Percentiles rank a stretch among this genome's conserved stretches.
phyloP scores from a whole-genome alignment of 2,329 filamentous ascomycete genomes.

The Camillea tinctor region DNA sequence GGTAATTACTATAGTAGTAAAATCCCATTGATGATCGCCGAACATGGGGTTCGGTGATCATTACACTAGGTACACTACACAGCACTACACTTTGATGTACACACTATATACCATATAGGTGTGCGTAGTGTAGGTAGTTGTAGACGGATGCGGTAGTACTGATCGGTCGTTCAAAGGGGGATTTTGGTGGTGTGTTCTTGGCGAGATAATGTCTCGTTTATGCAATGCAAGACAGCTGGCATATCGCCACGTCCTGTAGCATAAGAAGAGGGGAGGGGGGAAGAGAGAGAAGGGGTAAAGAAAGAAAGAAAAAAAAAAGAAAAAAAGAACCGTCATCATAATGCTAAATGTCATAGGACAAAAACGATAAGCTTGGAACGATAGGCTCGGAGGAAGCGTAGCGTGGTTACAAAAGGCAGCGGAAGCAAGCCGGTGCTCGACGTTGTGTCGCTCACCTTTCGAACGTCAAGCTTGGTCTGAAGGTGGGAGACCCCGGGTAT shows the following conservation, averaged over 20 bases:
- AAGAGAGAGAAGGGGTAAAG: too few relatives aligned
- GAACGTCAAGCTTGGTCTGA: background rate
- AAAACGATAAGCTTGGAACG: slow-evolving; percentile 4
- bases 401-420: slow-evolving; percentile 7
- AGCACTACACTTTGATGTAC: too few relatives aligned
- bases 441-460: background rate
- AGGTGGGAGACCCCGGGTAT: background rate
- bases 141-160: background rate
- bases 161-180: slow-evolving; percentile 1
- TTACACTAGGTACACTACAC: too few relatives aligned
- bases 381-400: slow-evolving; percentile 12
- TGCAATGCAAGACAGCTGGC: slow-evolving; percentile 38
- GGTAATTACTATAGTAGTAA: too few relatives aligned
- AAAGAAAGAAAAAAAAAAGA: background rate
- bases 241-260: slow-evolving; percentile 31
- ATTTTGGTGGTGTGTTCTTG: slow-evolving; percentile 8
- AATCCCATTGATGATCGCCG: background rate
- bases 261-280: background rate
- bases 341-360: background rate
- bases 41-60: background rate
- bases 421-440: slow-evolving; percentile 4
- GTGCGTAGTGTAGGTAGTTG: background rate
- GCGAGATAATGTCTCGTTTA: slow-evolving; percentile 30
- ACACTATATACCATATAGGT: too few relatives aligned
- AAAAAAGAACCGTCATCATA: background rate